A percentile compares a stretch with the other conserved stretches of the same genome.
Evolutionary conservation across 2,329 filamentous ascomycete species (phyloP).

Genomic region (Fusarium tricinctum): DNA sequence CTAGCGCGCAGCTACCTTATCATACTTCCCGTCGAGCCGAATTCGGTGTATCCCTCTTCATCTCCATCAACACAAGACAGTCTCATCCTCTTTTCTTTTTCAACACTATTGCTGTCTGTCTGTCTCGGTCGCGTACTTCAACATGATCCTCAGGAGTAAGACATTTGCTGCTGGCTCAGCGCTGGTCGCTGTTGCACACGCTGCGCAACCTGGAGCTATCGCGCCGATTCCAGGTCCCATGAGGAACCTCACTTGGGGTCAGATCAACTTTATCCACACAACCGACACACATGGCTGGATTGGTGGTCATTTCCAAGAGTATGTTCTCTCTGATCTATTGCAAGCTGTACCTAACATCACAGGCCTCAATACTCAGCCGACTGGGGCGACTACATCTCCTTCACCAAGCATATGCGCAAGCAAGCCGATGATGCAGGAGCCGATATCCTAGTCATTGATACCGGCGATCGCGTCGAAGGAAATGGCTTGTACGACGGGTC

Average conservation of each 20-base stretch:
- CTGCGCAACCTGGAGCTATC: conserved; percentile 84
- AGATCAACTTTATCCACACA: conserved; percentile 96
- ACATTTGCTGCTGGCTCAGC: conserved; percentile 47
- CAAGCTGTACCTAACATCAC: conserved; percentile 20
- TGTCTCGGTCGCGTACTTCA: neutral
- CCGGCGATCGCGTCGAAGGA: conserved; percentile 92
- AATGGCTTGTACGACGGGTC: conserved; percentile 96
- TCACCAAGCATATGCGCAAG: conserved; percentile 83
- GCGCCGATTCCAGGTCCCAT: conserved; percentile 83
- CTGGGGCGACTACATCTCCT: conserved; percentile 98
- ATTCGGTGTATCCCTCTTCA: conserved; percentile 20
- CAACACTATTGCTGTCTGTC: neutral
- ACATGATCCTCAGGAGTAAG: conserved; percentile 49
- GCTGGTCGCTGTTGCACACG: conserved; percentile 57
- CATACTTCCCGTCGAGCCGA: conserved; percentile 35
- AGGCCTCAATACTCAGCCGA: conserved; percentile 93
- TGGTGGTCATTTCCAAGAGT: conserved; percentile 93
- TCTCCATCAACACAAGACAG: conserved; percentile 24
- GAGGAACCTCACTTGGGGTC: conserved; percentile 88
- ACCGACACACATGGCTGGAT: conserved; percentile 98
- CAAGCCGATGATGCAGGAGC: conserved; percentile 82
- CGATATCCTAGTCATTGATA: conserved; percentile 94
- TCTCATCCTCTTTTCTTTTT: conserved; percentile 25
- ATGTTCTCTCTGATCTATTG: conserved; percentile 46
- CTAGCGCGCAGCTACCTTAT: conserved; percentile 36